phyloP scores from a whole-genome alignment of 805 yeast genomes.

The Saccharomycopsis guyanensis region DNA sequence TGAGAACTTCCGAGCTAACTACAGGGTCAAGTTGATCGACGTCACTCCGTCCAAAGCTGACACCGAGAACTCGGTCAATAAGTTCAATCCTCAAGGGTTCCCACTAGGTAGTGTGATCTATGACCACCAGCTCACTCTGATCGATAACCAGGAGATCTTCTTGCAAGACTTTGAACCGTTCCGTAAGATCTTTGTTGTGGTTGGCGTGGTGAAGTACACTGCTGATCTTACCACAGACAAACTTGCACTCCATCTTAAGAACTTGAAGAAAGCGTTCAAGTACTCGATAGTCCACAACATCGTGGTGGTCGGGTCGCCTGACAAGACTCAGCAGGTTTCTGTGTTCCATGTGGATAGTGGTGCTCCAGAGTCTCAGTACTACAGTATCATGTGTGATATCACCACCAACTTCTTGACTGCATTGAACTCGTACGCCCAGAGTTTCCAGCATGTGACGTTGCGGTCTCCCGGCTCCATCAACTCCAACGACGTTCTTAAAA shows the following conservation, averaged over 20 bases:
- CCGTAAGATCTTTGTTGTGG: slow-evolving; percentile 62
- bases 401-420: slow-evolving; percentile 54
- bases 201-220: slow-evolving; percentile 36
- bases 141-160: slow-evolving; percentile 53
- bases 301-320: slow-evolving; percentile 44
- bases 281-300: slow-evolving; percentile 47
- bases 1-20: slow-evolving; percentile 28
- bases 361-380: slow-evolving; percentile 25
- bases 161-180: slow-evolving; percentile 87
- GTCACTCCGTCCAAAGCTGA: slow-evolving; percentile 48
- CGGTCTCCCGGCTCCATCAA: slow-evolving; percentile 71
- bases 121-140: slow-evolving; percentile 39
- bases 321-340: not conserved
- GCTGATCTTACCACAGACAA: slow-evolving; percentile 23
- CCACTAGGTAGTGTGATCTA: slow-evolving; percentile 71
- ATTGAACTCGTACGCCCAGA: slow-evolving; percentile 60
- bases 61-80: slow-evolving; percentile 22
- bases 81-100: slow-evolving; percentile 78
- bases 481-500: slow-evolving; percentile 37
- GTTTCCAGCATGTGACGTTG: slow-evolving; percentile 71
- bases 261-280: slow-evolving; percentile 42
- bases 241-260: slow-evolving; percentile 27
- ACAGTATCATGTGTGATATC: slow-evolving; percentile 68
- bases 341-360: not conserved
- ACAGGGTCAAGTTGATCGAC: slow-evolving; percentile 69